Evolutionary conservation across 2,329 filamentous ascomycete species (phyloP).

Genomic region (Neonectria coccinea): DNA sequence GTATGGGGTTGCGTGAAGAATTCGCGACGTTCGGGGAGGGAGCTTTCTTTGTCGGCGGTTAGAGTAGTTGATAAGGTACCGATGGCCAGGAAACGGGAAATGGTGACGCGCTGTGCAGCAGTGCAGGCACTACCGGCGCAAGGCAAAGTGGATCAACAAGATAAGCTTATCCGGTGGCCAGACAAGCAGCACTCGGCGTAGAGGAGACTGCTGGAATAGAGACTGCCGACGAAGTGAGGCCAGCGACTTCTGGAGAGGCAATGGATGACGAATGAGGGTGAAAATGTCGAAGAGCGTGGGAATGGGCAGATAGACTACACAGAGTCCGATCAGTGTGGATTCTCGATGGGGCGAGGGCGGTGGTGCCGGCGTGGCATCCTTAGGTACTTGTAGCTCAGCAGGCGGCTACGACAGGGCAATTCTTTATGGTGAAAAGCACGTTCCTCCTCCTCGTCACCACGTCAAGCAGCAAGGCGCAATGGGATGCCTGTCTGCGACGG

Average conservation of each 20-base stretch:
- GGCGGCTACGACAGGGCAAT: not conserved
- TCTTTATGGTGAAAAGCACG: conserved; percentile 14
- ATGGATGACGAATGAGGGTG: conserved; percentile 5
- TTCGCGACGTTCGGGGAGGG: conserved; percentile 22
- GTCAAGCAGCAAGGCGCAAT: conserved; percentile 19
- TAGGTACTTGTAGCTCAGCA: conserved; percentile 3
- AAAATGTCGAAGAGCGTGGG: not conserved
- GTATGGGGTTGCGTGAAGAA: conserved; percentile 18
- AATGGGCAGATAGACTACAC: conserved; percentile 12
- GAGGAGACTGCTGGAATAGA: not conserved
- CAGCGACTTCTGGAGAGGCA: not conserved
- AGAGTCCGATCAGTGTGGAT: conserved; percentile 19
- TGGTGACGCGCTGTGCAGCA: conserved; percentile 25
- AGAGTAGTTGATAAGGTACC: conserved; percentile 36
- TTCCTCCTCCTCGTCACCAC: not conserved
- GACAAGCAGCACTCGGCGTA: conserved; percentile 3
- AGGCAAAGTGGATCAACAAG: conserved; percentile 13
- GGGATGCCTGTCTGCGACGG: conserved; percentile 7
- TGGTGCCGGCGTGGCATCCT: conserved; percentile 14
- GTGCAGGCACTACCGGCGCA: conserved; percentile 19
- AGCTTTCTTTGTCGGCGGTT: conserved; percentile 24
- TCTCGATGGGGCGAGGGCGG: conserved; percentile 24
- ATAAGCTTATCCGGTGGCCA: conserved; percentile 19
- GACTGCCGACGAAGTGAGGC: not conserved
- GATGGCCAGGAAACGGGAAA: conserved; percentile 25